A percentile compares a stretch with the other conserved stretches of the same genome.
phyloP scores from a whole-genome alignment of 169 alveolate genomes.

The Cryptosporidium baileyi region DNA sequence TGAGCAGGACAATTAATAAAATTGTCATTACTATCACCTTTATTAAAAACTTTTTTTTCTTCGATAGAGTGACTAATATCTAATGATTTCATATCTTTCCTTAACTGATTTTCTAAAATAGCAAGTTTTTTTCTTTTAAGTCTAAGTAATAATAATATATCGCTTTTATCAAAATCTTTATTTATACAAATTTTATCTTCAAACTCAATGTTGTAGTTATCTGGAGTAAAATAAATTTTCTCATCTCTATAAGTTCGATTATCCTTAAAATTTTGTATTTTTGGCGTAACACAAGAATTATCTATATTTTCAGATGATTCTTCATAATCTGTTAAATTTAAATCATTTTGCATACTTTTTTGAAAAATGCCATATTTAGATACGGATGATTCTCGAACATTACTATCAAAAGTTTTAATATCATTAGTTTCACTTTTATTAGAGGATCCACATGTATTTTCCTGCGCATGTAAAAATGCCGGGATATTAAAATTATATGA shows the following conservation, averaged over 20 bases:
- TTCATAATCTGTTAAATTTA: too few species aligned
- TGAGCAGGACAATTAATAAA: constrained; percentile 41
- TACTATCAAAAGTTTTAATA: too few species aligned
- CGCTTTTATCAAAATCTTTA: constrained; percentile 25
- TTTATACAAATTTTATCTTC: background rate
- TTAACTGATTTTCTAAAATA: constrained; percentile 2
- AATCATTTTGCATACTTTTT: too few species aligned
- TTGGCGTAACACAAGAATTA: background rate
- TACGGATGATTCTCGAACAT: too few species aligned
- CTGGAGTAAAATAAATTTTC: constrained; percentile 12
- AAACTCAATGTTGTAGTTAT: background rate
- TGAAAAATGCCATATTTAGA: too few species aligned
- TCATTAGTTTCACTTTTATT: too few species aligned
- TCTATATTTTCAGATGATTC: background rate
- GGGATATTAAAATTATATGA: too few species aligned
- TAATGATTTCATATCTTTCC: constrained; percentile 5
- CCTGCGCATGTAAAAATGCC: too few species aligned
- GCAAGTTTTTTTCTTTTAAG: constrained; percentile 31
- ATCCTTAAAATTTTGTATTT: background rate
- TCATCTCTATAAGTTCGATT: background rate
- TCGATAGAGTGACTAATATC: background rate
- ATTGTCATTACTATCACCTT: background rate
- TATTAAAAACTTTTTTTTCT: background rate
- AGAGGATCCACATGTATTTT: too few species aligned
- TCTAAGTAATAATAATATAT: constrained; percentile 19